Evolutionary conservation across 345 rosid species (phyloP).

Genomic region (Camelina hispida): DNA sequence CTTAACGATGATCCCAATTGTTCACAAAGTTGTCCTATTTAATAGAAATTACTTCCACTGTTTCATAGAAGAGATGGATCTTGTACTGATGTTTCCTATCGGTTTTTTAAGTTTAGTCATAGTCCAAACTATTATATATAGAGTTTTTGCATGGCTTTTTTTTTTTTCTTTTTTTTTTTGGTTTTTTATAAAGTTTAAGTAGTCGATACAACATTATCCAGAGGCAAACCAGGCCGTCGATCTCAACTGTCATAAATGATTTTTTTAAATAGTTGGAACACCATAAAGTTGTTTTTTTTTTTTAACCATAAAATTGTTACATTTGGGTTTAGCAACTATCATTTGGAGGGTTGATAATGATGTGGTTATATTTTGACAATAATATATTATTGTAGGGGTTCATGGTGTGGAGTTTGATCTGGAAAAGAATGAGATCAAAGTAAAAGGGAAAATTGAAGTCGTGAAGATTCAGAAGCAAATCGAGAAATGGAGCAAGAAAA

Average conservation of each 20-base stretch:
- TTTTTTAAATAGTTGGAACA: not conserved
- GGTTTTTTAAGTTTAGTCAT: not conserved
- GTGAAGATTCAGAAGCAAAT: constrained; percentile 62
- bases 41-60: constrained; percentile 1
- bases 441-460: constrained; percentile 66
- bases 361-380: not conserved
- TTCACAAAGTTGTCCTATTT: not conserved
- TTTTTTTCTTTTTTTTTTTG: too few species aligned
- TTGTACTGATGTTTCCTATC: not conserved
- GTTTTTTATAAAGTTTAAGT: not conserved
- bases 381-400: constrained; percentile 52
- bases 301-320: not conserved
- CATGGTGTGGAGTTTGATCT: constrained; percentile 61
- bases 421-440: constrained; percentile 76
- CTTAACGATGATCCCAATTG: not conserved
- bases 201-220: not conserved
- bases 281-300: not conserved
- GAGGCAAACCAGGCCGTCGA: constrained; percentile 7
- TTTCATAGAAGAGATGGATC: not conserved
- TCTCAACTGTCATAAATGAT: not conserved
- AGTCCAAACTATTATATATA: not conserved
- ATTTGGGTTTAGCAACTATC: not conserved
- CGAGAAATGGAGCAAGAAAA: constrained; percentile 66
- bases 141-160: constrained; percentile 7
- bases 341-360: not conserved